A percentile compares a stretch with the other conserved stretches of the same genome.
Conservation (phyloP, 2,329 filamentous ascomycete species). For the Pseudogymnoascus sp. region DNA sequence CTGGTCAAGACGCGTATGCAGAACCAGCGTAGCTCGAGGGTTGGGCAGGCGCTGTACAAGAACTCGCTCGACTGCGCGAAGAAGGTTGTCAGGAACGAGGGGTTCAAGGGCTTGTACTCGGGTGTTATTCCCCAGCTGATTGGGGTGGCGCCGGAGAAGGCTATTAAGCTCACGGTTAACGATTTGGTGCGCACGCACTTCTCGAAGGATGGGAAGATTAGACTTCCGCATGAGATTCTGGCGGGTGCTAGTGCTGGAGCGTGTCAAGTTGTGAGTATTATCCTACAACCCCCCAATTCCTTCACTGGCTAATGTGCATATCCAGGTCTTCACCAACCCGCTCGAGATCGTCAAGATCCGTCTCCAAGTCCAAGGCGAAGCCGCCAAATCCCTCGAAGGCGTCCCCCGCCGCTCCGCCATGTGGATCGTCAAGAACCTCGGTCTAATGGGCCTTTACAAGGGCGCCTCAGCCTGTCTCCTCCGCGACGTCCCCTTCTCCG, state of each 20-base stretch:
- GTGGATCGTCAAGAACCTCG: slow-evolving; percentile 95
- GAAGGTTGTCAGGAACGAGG: slow-evolving; percentile 92
- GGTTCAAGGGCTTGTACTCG: slow-evolving; percentile 82
- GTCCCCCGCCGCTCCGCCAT: slow-evolving; percentile 85
- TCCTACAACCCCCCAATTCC: background rate
- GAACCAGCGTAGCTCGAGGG: slow-evolving; percentile 79
- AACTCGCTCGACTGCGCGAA: slow-evolving; percentile 93
- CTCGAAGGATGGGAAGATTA: slow-evolving; percentile 69
- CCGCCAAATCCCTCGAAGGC: slow-evolving; percentile 78
- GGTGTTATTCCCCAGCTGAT: slow-evolving; percentile 92
- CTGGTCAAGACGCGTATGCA: slow-evolving; percentile 98
- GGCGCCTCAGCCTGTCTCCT: slow-evolving; percentile 89
- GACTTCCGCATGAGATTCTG: slow-evolving; percentile 65
- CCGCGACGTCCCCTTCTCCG: slow-evolving; percentile 94
- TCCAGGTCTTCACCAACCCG: slow-evolving; percentile 88
- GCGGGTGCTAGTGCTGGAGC: slow-evolving; percentile 85
- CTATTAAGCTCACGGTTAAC: slow-evolving; percentile 98
- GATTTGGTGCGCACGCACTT: slow-evolving; percentile 77
- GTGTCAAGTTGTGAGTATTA: slow-evolving; percentile 81
- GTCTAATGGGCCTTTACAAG: slow-evolving; percentile 93
- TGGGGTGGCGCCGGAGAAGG: slow-evolving; percentile 97
- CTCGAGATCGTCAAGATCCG: slow-evolving; percentile 99
- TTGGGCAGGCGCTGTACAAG: slow-evolving; percentile 87
- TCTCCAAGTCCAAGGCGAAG: slow-evolving; percentile 92
- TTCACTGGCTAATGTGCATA: slow-evolving; percentile 14